A percentile compares a stretch with the other conserved stretches of the same genome.
Conservation (phyloP, 2,329 filamentous ascomycete species). For the Phaeosphaeriaceae sp. region DNA sequence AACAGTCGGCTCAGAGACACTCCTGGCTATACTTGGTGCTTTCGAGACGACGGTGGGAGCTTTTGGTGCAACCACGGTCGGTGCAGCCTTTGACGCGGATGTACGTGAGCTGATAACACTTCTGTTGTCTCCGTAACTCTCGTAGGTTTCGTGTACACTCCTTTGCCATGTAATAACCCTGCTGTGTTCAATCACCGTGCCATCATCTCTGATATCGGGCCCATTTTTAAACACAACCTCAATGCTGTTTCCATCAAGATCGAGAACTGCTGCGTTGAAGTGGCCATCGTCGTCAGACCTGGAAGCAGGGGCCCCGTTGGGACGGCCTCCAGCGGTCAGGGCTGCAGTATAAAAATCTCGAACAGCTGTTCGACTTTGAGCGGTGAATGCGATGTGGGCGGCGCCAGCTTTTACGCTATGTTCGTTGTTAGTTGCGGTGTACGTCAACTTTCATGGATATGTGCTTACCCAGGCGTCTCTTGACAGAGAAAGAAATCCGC, state of each 20-base stretch:
- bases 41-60: conserved; percentile 33
- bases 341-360: conserved; percentile 74
- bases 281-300: conserved; percentile 62
- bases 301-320: conserved; percentile 62
- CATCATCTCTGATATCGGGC: conserved; percentile 47
- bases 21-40: conserved; percentile 33
- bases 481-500: conserved; percentile 71
- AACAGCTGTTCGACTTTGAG: conserved; percentile 69
- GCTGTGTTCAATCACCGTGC: conserved; percentile 50
- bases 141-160: conserved; percentile 38
- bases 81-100: conserved; percentile 29
- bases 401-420: conserved; percentile 57
- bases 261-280: conserved; percentile 70
- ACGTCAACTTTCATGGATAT: conserved; percentile 15
- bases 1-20: conserved; percentile 41
- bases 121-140: conserved; percentile 39
- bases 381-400: conserved; percentile 71
- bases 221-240: conserved; percentile 71
- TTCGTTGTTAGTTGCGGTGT: conserved; percentile 27
- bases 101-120: conserved; percentile 41
- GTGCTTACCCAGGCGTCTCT: conserved; percentile 63
- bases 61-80: conserved; percentile 28
- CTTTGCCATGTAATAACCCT: conserved; percentile 53
- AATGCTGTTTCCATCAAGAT: conserved; percentile 84
- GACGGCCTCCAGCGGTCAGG: conserved; percentile 67